phyloP scores from a whole-genome alignment of 2,329 filamentous ascomycete species.

The Apiospora sp. region DNA sequence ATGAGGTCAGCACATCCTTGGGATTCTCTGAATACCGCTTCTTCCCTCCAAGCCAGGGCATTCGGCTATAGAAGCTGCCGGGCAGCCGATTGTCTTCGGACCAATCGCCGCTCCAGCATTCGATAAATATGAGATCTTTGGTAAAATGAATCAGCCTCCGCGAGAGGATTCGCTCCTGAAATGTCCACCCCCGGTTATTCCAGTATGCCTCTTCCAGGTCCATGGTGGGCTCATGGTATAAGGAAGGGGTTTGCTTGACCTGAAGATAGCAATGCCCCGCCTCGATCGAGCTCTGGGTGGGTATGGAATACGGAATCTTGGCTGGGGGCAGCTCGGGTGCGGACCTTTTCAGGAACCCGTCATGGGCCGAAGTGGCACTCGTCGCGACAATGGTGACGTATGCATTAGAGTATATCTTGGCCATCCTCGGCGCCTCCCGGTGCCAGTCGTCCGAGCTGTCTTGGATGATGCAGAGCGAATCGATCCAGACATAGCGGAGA shows the following conservation, averaged over 20 bases:
- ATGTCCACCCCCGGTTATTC: background rate
- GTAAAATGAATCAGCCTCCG: constrained; percentile 9
- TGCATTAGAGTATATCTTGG: background rate
- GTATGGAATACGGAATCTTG: background rate
- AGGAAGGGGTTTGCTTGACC: background rate
- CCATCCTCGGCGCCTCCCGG: background rate
- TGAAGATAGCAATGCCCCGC: background rate
- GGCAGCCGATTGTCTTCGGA: background rate
- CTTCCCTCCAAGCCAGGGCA: background rate
- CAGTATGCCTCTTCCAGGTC: background rate
- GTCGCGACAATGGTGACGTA: background rate
- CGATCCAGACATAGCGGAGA: constrained; percentile 6
- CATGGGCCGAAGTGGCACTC: background rate
- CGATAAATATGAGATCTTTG: background rate
- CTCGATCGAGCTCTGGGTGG: background rate
- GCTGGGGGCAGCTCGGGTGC: background rate
- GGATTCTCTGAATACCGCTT: background rate
- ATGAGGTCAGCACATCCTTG: background rate
- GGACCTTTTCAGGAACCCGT: background rate
- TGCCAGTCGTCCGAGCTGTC: background rate
- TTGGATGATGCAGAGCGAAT: background rate
- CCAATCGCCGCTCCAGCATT: background rate
- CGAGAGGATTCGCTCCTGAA: background rate
- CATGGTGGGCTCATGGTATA: background rate
- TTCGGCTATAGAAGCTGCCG: background rate